A percentile compares a stretch with the other conserved stretches of the same genome.
Evolutionary conservation across 305 asterid genomes (phyloP).

Genomic region (Andrographis paniculata): DNA sequence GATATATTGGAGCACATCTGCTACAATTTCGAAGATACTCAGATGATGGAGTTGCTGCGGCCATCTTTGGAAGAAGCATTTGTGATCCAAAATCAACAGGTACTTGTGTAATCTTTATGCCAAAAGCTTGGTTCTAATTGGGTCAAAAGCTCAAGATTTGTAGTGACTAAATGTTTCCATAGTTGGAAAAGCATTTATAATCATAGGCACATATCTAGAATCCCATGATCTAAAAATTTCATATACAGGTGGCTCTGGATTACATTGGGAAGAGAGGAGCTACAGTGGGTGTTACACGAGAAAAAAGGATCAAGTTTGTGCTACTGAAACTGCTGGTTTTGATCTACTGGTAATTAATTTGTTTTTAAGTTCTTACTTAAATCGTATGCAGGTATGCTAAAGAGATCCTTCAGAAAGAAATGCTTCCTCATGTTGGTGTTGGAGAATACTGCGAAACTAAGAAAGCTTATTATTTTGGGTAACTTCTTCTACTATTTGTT

Average conservation of each 20-base stretch:
- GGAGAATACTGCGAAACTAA: conserved; percentile 92
- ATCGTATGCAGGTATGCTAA: conserved; percentile 96
- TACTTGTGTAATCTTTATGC: too few species aligned
- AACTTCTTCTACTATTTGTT: conserved; percentile 9
- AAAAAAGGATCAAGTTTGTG: conserved; percentile 78
- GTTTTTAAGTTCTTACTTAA: too few species aligned
- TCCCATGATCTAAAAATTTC: too few species aligned
- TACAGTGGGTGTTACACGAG: conserved; percentile 92
- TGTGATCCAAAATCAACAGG: conserved; percentile 95
- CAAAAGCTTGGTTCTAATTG: too few species aligned
- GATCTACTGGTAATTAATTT: too few species aligned
- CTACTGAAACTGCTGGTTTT: too few species aligned
- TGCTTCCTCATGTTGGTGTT: conserved; percentile 99
- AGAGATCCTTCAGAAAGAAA: conserved; percentile 93
- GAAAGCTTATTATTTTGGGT: conserved; percentile 98
- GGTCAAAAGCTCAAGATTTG: too few species aligned
- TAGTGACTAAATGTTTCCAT: too few species aligned
- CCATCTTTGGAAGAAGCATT: conserved; percentile 98
- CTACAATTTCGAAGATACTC: conserved; percentile 85
- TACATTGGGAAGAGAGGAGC: conserved; percentile 98
- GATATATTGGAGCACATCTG: conserved; percentile 94
- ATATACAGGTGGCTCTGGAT: conserved; percentile 90
- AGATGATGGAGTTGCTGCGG: conserved; percentile 95
- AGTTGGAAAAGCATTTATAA: too few species aligned
- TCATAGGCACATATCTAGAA: too few species aligned